Evolutionary conservation across 306 rosid genomes (phyloP).

Genomic region (Dalbergia cultrata): DNA sequence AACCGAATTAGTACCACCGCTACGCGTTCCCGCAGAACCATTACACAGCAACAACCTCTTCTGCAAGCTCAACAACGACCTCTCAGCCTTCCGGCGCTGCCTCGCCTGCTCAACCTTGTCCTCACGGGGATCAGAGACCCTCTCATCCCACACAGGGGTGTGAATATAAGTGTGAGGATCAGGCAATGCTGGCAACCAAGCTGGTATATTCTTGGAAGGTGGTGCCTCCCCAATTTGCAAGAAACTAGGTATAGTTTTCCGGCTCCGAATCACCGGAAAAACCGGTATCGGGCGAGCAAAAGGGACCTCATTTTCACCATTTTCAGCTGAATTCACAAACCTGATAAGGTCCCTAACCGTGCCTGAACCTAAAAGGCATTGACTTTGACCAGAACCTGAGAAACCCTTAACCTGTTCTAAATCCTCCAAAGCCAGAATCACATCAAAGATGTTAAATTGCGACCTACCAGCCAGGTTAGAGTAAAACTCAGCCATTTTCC

Average conservation of each 20-base stretch:
- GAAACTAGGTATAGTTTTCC: constrained; percentile 71
- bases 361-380: constrained; percentile 57
- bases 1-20: not conserved
- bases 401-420: constrained; percentile 63
- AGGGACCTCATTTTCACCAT: constrained; percentile 64
- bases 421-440: constrained; percentile 74
- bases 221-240: constrained; percentile 78
- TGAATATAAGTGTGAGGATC: constrained; percentile 90
- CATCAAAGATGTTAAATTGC: constrained; percentile 78
- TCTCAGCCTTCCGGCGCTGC: constrained; percentile 90
- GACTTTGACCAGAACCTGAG: constrained; percentile 37
- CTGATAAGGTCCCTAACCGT: constrained; percentile 51
- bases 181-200: constrained; percentile 94
- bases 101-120: constrained; percentile 91
- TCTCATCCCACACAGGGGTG: constrained; percentile 83
- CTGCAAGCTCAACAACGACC: constrained; percentile 87
- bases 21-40: constrained; percentile 50
- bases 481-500: constrained; percentile 64
- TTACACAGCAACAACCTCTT: constrained; percentile 63
- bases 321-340: constrained; percentile 52
- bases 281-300: constrained; percentile 74
- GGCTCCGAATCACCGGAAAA: constrained; percentile 68
- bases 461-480: constrained; percentile 87
- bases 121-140: constrained; percentile 71
- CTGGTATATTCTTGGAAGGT: constrained; percentile 75